Evolutionary conservation across 192 early-diverging fungal genomes (phyloP).

Genomic region (Endogone sp.): DNA sequence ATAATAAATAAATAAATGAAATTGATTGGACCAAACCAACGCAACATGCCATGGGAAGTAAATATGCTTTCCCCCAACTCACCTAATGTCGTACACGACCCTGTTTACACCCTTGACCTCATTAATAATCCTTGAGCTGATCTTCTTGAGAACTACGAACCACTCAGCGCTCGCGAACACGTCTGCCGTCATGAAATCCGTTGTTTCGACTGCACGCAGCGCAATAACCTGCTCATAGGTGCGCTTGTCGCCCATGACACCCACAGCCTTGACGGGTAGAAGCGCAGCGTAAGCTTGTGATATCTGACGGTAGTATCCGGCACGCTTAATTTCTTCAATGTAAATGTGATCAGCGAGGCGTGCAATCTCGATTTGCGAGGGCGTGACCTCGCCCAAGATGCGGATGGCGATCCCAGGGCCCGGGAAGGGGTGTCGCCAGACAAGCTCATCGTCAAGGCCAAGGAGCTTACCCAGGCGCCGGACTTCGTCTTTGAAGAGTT

Average conservation of each 20-base stretch:
- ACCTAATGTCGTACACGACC: slow-evolving; percentile 90
- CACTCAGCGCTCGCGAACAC: slow-evolving; percentile 39
- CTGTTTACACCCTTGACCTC: slow-evolving; percentile 98
- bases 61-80: too few relatives aligned
- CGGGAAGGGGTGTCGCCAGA: slow-evolving; percentile 99
- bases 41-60: too few relatives aligned
- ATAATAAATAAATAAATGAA: not conserved
- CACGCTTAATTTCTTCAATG: slow-evolving; percentile 99
- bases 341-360: slow-evolving; percentile 95
- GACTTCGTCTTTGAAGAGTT: slow-evolving; percentile 99
- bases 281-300: slow-evolving; percentile 97
- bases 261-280: slow-evolving; percentile 91
- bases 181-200: slow-evolving; percentile 99
- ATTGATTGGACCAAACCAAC: too few relatives aligned
- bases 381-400: slow-evolving; percentile 94
- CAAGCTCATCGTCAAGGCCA: slow-evolving; percentile 86
- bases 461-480: slow-evolving; percentile 91
- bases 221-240: slow-evolving; percentile 99
- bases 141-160: slow-evolving; percentile 75
- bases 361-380: slow-evolving; percentile 90
- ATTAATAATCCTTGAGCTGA: slow-evolving; percentile 95
- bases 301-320: slow-evolving; percentile 94
- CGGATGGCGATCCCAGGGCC: slow-evolving; percentile 99
- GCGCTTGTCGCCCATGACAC: slow-evolving; percentile 98
- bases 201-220: slow-evolving; percentile 92